phyloP scores from a whole-genome alignment of 2,329 filamentous ascomycete species.

The Teratosphaeriaceae sp. region DNA sequence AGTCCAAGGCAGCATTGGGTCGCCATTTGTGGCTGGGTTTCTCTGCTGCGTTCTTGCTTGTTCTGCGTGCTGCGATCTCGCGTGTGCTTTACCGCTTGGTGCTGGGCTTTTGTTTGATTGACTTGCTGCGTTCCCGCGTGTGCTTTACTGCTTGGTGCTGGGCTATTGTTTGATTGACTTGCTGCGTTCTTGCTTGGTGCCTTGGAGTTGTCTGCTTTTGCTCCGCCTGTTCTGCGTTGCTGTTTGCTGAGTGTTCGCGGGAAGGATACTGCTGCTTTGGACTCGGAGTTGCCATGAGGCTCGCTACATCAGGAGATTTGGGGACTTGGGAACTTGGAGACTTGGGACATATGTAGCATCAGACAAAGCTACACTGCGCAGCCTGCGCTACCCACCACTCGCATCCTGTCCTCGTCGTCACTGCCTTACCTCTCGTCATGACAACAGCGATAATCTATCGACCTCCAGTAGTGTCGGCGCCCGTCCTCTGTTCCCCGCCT shows the following conservation, averaged over 20 bases:
- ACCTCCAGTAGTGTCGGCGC: constrained; percentile 49
- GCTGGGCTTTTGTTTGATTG: neutral
- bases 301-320: too few species aligned
- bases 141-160: neutral
- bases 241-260: neutral
- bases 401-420: too few species aligned
- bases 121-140: neutral
- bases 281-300: neutral
- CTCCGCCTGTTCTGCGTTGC: too few species aligned
- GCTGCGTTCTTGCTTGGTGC: neutral
- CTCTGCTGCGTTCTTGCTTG: neutral
- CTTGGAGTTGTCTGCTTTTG: neutral
- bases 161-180: neutral
- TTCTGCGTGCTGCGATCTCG: too few species aligned
- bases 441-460: constrained; percentile 36
- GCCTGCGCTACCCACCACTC: too few species aligned
- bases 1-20: neutral
- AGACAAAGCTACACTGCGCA: too few species aligned
- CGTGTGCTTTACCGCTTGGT: neutral
- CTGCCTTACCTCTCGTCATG: neutral
- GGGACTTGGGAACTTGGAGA: too few species aligned
- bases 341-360: neutral
- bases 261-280: neutral
- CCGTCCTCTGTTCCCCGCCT: constrained; percentile 31
- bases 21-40: neutral